Base-by-base conservation (phyloP, 495 filamentous ascomycete species). In the Penicillium salamii region DNA sequence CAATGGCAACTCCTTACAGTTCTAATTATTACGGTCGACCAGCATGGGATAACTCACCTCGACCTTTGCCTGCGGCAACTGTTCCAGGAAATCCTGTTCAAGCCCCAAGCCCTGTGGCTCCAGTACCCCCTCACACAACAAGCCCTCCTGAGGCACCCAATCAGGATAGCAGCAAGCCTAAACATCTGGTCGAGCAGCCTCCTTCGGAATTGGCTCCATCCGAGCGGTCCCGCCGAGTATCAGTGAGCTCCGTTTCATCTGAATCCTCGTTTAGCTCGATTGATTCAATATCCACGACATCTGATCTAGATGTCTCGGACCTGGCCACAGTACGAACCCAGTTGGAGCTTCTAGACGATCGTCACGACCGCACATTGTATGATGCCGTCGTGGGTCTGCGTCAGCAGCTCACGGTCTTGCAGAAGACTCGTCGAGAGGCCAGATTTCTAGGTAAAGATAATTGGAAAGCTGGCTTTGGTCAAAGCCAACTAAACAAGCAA, bases 191-290 rank as follows among this genome's bases (percentile, higher is more conserved):
- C 14, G 34, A 43, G 18, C 31, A 26, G 9, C 20, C 7, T 24
- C 7, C 3, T 21, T 3, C 15, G 12, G 32, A 35, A 19, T 12
- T 19, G 23, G 13, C 43, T n/a, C 42, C 44, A 32, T 9, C 46
- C 2, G 59, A 63, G 38, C 62, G 46, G 14, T 26, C 63, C 17
- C 68, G 71, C 1, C 58, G 72, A n/a, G 45, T 35, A 13, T 76
- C 72, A 0, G 46, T 59, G n/a, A 54, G 43, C 38, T 76, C 72
- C 2, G 49, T 44, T 11, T 61, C 69, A 7, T 74, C 72, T n/a
- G 63, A 67, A 7, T 62, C 63, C 4, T 74, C 72, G 0, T 52
- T 74, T 7, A 67, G 66, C 41, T 76, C 72, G 2, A 68, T 76
- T 35, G 67, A 74, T 29, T 67, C 71, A 14, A 41, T 74, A 7